A percentile compares a stretch with the other conserved stretches of the same genome.
Conservation (phyloP, 1,284 basidiomycete genomes). For the Ustilago cynodontis region DNA sequence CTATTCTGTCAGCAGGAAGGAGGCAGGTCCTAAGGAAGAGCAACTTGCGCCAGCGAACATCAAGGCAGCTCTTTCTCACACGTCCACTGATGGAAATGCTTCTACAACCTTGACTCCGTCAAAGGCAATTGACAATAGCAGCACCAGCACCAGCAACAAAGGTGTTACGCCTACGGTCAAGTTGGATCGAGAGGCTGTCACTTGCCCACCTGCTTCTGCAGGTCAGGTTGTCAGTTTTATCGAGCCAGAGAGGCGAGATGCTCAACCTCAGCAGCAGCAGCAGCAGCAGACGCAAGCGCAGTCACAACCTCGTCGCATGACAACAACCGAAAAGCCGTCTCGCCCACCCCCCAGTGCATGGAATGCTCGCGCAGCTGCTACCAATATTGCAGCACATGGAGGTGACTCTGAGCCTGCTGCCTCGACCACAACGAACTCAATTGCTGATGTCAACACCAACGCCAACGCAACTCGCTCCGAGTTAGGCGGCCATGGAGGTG, state of each 20-base stretch:
- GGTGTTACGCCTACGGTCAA: not conserved
- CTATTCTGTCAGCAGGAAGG: slow-evolving; percentile 19
- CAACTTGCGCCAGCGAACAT: no score
- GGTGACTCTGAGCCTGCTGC: not conserved
- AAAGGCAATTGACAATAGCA: not conserved
- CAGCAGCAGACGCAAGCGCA: not conserved
- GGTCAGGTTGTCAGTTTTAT: slow-evolving; percentile 17
- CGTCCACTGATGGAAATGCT: not conserved
- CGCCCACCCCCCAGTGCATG: slow-evolving; percentile 29
- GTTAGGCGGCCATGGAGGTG: no score
- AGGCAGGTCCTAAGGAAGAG: not conserved
- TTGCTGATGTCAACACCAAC: not conserved
- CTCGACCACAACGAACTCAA: not conserved
- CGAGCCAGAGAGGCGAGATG: slow-evolving; percentile 3
- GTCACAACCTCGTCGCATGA: slow-evolving; percentile 2
- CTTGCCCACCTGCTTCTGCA: not conserved
- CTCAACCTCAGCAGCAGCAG: not conserved
- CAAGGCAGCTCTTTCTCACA: not conserved
- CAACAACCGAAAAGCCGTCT: slow-evolving; percentile 11
- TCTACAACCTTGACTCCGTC: not conserved
- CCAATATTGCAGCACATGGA: not conserved
- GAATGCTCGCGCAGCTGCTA: slow-evolving; percentile 9
- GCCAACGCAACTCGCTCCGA: slow-evolving; percentile 9
- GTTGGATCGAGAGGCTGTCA: not conserved
- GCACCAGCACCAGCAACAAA: no score